These are phyloP conservation scores for Xylaria acuta DNA, from an alignment of 495 filamentous ascomycete genomes.

Conservation along the genomic window DNA sequence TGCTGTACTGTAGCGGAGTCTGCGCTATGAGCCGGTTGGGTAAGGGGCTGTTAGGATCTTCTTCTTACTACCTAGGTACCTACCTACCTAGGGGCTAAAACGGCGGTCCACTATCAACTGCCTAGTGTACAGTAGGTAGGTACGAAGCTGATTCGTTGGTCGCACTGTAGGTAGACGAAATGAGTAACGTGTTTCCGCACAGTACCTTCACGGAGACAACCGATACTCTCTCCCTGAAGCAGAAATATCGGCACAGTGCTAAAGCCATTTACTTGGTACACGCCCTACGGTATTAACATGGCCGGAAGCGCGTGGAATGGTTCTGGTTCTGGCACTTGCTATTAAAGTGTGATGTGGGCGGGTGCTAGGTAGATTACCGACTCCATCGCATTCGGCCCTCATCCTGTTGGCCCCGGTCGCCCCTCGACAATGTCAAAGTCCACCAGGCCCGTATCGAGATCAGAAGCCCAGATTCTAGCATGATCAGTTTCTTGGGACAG, in stretches of 20 bases:
- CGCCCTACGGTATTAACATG: background rate
- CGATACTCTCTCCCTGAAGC: too few species aligned
- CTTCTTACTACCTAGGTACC: too few species aligned
- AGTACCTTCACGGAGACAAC: background rate
- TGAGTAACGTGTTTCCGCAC: constrained; percentile 4
- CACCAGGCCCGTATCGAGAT: constrained; percentile 11
- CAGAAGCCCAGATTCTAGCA: constrained; percentile 21
- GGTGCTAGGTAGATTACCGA: background rate
- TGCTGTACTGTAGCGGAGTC: background rate
- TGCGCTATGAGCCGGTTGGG: background rate
- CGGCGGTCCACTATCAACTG: background rate
- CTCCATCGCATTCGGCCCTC: constrained; percentile 6
- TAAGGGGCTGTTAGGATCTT: constrained; percentile 6
- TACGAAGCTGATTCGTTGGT: constrained; percentile 1
- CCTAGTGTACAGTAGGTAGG: background rate
- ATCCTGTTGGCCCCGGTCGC: background rate
- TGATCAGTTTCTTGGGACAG: background rate
- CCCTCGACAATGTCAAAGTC: background rate
- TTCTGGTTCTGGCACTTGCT: constrained; percentile 6
- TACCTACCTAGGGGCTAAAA: constrained; percentile 5
- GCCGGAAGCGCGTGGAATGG: background rate
- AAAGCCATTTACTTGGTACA: background rate
- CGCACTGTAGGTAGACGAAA: constrained; percentile 9
- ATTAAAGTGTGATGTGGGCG: background rate
- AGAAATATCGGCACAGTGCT: background rate